Evolutionary conservation across 2,329 filamentous ascomycete genomes (phyloP), one percentile per base, ranked within the genome.

Genomic region (Talaromyces sp.): DNA sequence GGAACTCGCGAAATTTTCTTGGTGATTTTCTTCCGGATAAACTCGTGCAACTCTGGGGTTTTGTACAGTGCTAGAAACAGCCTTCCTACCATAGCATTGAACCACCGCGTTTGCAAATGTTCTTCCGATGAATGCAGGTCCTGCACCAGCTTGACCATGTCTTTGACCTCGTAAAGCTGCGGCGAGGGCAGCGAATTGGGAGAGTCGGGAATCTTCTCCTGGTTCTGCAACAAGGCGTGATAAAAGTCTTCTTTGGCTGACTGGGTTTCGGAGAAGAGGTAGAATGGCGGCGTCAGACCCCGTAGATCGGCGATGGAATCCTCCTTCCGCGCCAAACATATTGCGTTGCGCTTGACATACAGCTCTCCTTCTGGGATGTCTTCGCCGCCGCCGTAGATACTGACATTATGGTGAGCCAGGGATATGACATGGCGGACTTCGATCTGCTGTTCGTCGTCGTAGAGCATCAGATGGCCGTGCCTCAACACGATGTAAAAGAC

Each of bases 171-270:
- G 68, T 96, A 96, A 14, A 87, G 82, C 64, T 90, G 84, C 10
- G 90, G 88, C 57, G 82, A 81, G 0, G 92, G 91, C 0, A 86
- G 83, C 21, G 80, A 79, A 58, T 82, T 79, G 24, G 80, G 79
- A 2, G 79, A 77, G 43, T 82, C 81, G 60, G 85, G 81, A 17
- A 84, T 83, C 67, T 88, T 86, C 66, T 92, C 88, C 71, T 96
- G 90, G 64, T 92, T 95, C 67, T 88, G 87, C 43, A 99, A 80
- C 66, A 99, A 80, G 12, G 93, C 90, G 75, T 96, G 93, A 74
- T 99, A 99, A 75, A 99, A 97, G 72, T 99, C 94, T 74, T 99
- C 94, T 74, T 99, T 99, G 53, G 94, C 91, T 0, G 92, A 96
- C 72, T 91, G 91, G 69, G 95, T 96, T 66, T 97, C 92, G 0